A percentile compares a stretch with the other conserved stretches of the same genome.
Conservation (phyloP, 768 basidiomycete genomes). For the Leccinum disarticulatum region DNA sequence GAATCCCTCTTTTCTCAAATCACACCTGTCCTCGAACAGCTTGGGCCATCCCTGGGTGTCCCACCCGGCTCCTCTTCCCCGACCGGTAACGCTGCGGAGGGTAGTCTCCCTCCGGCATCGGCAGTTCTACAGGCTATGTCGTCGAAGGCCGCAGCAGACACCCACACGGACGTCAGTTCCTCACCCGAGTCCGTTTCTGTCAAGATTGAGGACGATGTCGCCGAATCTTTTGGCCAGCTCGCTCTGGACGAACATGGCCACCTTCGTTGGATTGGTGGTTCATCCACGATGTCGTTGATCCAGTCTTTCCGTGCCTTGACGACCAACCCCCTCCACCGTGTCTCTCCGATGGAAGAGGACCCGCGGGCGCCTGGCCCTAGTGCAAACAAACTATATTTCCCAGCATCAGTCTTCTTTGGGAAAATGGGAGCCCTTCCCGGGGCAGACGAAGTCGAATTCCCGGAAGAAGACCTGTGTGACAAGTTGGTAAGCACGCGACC, state of each 20-base stretch:
- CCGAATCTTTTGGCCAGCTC: conserved; percentile 83
- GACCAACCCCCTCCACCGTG: conserved; percentile 68
- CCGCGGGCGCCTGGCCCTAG: conserved; percentile 75
- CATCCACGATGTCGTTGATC: conserved; percentile 89
- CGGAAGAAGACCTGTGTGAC: conserved; percentile 81
- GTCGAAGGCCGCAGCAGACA: conserved; percentile 37
- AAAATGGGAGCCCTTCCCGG: conserved; percentile 80
- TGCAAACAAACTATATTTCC: conserved; percentile 85
- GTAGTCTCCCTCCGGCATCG: conserved; percentile 25
- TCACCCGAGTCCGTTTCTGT: conserved; percentile 34
- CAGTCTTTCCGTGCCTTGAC: conserved; percentile 82
- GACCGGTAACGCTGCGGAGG: conserved; percentile 14
- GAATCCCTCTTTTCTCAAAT: conserved; percentile 83
- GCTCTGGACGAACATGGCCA: conserved; percentile 89
- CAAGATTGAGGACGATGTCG: conserved; percentile 65
- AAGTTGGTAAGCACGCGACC: conserved; percentile 61
- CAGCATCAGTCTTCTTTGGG: conserved; percentile 83
- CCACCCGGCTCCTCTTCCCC: conserved; percentile 35
- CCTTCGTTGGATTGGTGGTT: conserved; percentile 90
- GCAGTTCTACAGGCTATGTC: conserved; percentile 37
- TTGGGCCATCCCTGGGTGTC: conserved; percentile 54
- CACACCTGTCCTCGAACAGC: conserved; percentile 73
- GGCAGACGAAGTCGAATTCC: conserved; percentile 86
- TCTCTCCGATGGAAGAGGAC: conserved; percentile 84
- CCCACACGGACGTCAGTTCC: conserved; percentile 33